Percentiles rank a stretch among this genome's conserved stretches.
These are phyloP conservation scores for Cutaneotrichosporon spelunceum DNA, from an alignment of 1,284 basidiomycete species.

Conservation along the genomic window DNA sequence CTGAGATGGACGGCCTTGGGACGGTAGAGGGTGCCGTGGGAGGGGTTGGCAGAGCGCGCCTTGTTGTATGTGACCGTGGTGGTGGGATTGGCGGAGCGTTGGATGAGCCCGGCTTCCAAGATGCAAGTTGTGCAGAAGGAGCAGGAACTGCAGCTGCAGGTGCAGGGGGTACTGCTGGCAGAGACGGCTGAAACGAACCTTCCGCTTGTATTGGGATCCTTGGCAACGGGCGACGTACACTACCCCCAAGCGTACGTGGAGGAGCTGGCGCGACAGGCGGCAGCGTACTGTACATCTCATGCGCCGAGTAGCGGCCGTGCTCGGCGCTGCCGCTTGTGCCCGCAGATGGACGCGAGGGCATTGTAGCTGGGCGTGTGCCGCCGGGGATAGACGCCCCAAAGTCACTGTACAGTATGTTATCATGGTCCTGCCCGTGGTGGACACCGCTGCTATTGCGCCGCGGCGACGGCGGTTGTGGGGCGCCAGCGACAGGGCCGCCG, in stretches of 20 bases:
- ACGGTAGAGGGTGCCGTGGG: background rate
- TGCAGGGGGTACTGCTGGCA: background rate
- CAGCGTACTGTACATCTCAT: background rate
- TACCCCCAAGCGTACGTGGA: background rate
- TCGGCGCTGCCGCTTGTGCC: background rate
- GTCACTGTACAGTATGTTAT: background rate
- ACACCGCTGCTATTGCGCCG: background rate
- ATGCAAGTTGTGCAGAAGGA: background rate
- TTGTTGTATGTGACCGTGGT: background rate
- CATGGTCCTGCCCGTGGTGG: background rate
- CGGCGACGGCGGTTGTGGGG: background rate
- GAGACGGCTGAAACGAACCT: background rate
- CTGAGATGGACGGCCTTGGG: background rate
- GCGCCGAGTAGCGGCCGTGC: background rate
- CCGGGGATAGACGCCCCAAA: conserved; percentile 1
- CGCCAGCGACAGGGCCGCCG: background rate
- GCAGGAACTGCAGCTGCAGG: background rate
- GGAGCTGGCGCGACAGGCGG: background rate
- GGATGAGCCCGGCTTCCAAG: background rate
- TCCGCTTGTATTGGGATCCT: background rate
- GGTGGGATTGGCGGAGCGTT: background rate
- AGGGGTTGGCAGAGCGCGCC: background rate
- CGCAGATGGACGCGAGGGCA: background rate
- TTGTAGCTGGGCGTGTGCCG: background rate
- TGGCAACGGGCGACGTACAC: conserved; percentile 2